phyloP scores from a whole-genome alignment of 768 basidiomycete species.

The Boletus rubescentipes region DNA sequence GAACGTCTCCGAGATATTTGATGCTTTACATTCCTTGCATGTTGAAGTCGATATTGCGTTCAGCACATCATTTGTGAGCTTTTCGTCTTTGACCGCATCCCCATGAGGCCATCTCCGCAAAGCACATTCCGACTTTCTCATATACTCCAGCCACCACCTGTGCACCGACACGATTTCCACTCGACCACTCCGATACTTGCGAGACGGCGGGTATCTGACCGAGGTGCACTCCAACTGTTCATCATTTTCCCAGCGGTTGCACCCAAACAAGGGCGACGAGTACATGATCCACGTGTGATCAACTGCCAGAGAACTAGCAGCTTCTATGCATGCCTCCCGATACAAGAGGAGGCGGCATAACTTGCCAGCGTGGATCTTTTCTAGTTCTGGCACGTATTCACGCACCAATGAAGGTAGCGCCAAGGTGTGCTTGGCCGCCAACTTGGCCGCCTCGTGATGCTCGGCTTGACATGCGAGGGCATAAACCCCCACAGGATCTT shows the following conservation, averaged over 20 bases:
- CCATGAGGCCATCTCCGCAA: constrained; percentile 2
- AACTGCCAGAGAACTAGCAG: neutral
- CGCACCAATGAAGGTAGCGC: neutral
- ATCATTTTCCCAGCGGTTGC: neutral
- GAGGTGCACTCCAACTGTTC: neutral
- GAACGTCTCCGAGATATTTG: neutral
- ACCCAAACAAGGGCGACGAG: constrained; percentile 1
- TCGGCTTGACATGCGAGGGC: constrained; percentile 13
- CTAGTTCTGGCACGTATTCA: constrained; percentile 8
- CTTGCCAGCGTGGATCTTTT: constrained; percentile 7
- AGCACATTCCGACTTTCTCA: constrained; percentile 7
- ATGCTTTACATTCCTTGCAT: neutral
- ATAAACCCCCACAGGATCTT: constrained; percentile 10
- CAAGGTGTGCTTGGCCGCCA: constrained; percentile 12
- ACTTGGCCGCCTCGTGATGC: neutral
- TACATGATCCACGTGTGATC: constrained; percentile 12
- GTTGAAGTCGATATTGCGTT: constrained; percentile 5
- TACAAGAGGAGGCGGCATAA: constrained; percentile 8
- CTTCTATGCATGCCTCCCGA: constrained; percentile 4
- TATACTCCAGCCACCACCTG: constrained; percentile 16
- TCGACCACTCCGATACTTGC: constrained; percentile 1
- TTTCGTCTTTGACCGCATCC: neutral
- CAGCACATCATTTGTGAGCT: neutral
- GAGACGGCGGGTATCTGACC: constrained; percentile 1
- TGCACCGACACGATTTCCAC: neutral